These are phyloP conservation scores for Triticum urartu DNA, from an alignment of 176 grass and related monocot genomes.

Conservation along the genomic window DNA sequence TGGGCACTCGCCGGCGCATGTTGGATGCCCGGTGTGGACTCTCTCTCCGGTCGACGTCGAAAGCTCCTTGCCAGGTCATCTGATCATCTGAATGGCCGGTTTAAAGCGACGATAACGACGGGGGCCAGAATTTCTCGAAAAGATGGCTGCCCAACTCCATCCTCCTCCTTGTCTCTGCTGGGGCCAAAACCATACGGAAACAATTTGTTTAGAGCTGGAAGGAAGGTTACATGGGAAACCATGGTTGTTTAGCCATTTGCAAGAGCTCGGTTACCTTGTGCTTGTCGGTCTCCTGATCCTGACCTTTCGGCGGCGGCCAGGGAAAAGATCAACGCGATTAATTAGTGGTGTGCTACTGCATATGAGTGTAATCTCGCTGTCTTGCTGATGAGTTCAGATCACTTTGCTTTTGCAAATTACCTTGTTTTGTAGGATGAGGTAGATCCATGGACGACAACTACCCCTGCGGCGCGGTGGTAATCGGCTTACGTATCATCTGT, in stretches of 20 bases:
- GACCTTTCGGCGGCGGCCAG: background rate
- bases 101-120: conserved; percentile 30
- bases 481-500: conserved; percentile 3
- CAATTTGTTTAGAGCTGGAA: background rate
- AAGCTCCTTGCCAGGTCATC: background rate
- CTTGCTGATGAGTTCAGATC: conserved; percentile 12
- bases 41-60: background rate
- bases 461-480: background rate
- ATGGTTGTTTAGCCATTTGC: too few species aligned
- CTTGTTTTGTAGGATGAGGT: conserved; percentile 7
- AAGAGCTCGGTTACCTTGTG: background rate
- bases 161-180: background rate
- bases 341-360: too few species aligned
- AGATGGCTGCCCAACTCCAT: conserved; percentile 13
- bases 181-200: background rate
- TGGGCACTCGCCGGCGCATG: background rate
- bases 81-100: background rate
- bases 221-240: background rate
- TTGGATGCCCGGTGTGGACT: conserved; percentile 29
- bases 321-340: background rate
- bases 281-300: background rate
- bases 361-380: conserved; percentile 27
- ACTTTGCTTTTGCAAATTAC: background rate
- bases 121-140: background rate
- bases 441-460: conserved; percentile 18